A percentile compares a stretch with the other conserved stretches of the same genome.
These are phyloP conservation scores for Rutstroemia sp. DNA, from an alignment of 2,329 filamentous ascomycete species.

Conservation along the genomic window DNA sequence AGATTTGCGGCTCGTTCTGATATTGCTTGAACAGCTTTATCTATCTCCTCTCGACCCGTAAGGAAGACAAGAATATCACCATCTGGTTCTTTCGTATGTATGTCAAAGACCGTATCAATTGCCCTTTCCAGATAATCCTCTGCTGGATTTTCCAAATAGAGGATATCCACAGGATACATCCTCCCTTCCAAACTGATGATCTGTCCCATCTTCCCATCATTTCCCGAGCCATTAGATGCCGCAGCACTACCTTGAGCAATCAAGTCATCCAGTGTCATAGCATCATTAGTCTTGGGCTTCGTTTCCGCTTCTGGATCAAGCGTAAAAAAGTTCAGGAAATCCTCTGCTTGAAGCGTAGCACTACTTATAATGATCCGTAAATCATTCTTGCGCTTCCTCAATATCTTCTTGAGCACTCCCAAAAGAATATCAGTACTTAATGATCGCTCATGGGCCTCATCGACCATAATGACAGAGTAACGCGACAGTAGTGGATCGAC, in stretches of 20 bases:
- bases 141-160: constrained; percentile 70
- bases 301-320: constrained; percentile 30
- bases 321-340: constrained; percentile 72
- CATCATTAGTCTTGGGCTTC: constrained; percentile 29
- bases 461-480: constrained; percentile 96
- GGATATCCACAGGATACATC: constrained; percentile 79
- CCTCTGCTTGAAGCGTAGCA: constrained; percentile 84
- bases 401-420: constrained; percentile 85
- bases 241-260: constrained; percentile 21
- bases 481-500: constrained; percentile 85
- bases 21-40: constrained; percentile 70
- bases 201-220: constrained; percentile 38
- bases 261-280: constrained; percentile 31
- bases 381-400: constrained; percentile 64
- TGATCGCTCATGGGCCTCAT: constrained; percentile 92
- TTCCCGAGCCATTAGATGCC: constrained; percentile 17
- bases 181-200: constrained; percentile 85
- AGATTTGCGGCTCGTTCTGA: constrained; percentile 62
- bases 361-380: constrained; percentile 86
- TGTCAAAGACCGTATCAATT: constrained; percentile 77
- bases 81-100: constrained; percentile 70
- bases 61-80: constrained; percentile 90
- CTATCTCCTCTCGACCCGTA: constrained; percentile 90
- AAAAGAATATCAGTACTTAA: constrained; percentile 87
- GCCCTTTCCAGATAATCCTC: constrained; percentile 84